A percentile compares a stretch with the other conserved stretches of the same genome.
phyloP scores from a whole-genome alignment of 306 rosid genomes.

The Canavalia gladiata region DNA sequence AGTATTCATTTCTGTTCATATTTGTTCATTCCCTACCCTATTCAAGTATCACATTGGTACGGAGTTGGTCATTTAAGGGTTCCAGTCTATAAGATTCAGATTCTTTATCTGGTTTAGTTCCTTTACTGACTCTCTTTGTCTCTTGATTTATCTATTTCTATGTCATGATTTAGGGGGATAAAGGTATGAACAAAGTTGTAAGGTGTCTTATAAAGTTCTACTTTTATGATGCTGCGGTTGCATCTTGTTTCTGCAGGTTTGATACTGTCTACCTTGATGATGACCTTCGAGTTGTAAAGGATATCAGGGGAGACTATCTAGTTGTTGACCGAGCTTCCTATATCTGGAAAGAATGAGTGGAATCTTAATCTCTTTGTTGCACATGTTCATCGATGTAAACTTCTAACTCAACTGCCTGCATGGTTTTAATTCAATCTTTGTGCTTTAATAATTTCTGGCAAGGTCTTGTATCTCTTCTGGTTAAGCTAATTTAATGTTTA shows the following conservation, averaged over 20 bases:
- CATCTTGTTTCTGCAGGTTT: conserved; percentile 67
- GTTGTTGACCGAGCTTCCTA: conserved; percentile 83
- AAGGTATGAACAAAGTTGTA: background rate
- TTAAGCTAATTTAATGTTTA: conserved; percentile 12
- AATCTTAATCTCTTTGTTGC: conserved; percentile 25
- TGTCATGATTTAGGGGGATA: background rate
- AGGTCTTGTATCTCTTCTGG: conserved; percentile 18
- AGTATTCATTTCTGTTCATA: too few species aligned
- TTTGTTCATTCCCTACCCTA: too few species aligned
- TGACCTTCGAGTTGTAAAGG: conserved; percentile 82
- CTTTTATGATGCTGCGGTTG: conserved; percentile 33
- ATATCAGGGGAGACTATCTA: conserved; percentile 86
- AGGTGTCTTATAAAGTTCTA: background rate
- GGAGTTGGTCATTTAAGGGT: too few species aligned
- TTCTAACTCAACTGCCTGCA: background rate
- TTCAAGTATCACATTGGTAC: too few species aligned
- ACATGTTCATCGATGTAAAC: background rate
- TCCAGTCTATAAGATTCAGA: too few species aligned
- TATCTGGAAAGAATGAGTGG: conserved; percentile 75
- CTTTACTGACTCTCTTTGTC: background rate
- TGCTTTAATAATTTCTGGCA: conserved; percentile 17
- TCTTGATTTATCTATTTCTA: background rate
- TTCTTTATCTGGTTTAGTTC: background rate
- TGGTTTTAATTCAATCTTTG: conserved; percentile 2
- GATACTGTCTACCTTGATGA: conserved; percentile 79